Evolutionary conservation across 2,329 filamentous ascomycete species (phyloP), one percentile per base, ranked within the genome.

Genomic region (Fonsecaea erecta): DNA sequence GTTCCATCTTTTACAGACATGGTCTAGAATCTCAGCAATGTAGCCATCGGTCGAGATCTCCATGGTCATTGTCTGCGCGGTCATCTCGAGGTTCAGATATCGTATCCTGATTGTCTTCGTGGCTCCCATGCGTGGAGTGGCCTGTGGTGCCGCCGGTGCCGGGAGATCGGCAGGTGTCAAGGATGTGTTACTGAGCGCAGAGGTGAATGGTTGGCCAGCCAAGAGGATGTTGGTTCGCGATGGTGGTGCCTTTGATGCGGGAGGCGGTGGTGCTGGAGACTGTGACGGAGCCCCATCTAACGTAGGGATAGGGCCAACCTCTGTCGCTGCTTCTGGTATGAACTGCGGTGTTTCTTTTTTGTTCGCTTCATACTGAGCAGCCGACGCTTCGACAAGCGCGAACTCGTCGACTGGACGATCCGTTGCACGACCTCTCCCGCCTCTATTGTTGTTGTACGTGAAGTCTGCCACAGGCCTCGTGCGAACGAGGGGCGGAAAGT

Each of bases 401-500:
- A 89, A 89, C 68, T 89, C 87, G 71, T 89, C 87, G 77, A 86
- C 89, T 0, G 85, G 85, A 73, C 87, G 88, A 52, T 87, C 87
- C 64, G 86, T 79, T 51, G 84, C 83, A 57, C 87, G 78, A 5
- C 84, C 82, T 60, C 86, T 80, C 26, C 75, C 84, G 30, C 84
- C 84, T 46, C 86, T 82, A 68, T 87, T 88, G 73, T 89, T 89
- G 76, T 89, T 89, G 1, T 85, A 88, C 0, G 87, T 88, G 71
- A 89, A 89, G 71, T 89, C 86, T 2, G 82, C 81, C 60, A 89
- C 81, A 0, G 85, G 83, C 68, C 84, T 81, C 24, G 82, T 84
- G 35, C 86, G 80, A 9, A 79, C 81, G 34, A 89, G 75, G 0
- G 86, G 81, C 5, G 86, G 86, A 68, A 89, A 89, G 71, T 89